Evolutionary conservation across 2,329 filamentous ascomycete genomes (phyloP).

Genomic region (Grosmannia clavigera): DNA sequence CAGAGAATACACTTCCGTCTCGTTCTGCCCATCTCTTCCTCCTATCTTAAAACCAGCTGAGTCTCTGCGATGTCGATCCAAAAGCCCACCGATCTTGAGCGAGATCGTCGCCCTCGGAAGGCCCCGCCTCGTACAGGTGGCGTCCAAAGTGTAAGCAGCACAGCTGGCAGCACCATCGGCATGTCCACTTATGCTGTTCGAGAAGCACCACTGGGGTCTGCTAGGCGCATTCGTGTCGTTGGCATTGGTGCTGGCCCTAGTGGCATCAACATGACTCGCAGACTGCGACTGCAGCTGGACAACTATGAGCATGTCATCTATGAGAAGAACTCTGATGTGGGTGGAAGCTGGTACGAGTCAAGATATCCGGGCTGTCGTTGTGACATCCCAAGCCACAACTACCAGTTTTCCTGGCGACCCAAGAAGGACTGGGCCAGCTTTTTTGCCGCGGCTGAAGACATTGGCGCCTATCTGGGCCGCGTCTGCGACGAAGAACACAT

Average conservation of each 20-base stretch:
- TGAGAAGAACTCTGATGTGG: slow-evolving; percentile 42
- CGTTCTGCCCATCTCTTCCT: background rate
- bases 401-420: slow-evolving; percentile 48
- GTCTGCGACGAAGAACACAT: slow-evolving; percentile 33
- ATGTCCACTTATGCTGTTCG: slow-evolving; percentile 5
- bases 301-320: slow-evolving; percentile 36
- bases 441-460: slow-evolving; percentile 42
- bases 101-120: background rate
- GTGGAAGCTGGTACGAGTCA: slow-evolving; percentile 48
- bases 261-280: slow-evolving; percentile 32
- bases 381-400: slow-evolving; percentile 47
- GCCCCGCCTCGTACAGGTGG: background rate
- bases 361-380: slow-evolving; percentile 45
- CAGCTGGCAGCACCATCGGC: background rate
- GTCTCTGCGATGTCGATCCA: background rate
- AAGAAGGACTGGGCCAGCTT: slow-evolving; percentile 48
- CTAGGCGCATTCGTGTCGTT: slow-evolving; percentile 29
- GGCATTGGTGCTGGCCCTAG: slow-evolving; percentile 32
- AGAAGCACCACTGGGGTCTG: slow-evolving; percentile 11
- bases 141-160: background rate
- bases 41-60: background rate
- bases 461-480: slow-evolving; percentile 37
- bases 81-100: background rate
- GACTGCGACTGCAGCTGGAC: slow-evolving; percentile 27
- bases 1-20: background rate